A percentile compares a stretch with the other conserved stretches of the same genome.
phyloP scores from a whole-genome alignment of 495 filamentous ascomycete genomes.

The Xylaria grammica region DNA sequence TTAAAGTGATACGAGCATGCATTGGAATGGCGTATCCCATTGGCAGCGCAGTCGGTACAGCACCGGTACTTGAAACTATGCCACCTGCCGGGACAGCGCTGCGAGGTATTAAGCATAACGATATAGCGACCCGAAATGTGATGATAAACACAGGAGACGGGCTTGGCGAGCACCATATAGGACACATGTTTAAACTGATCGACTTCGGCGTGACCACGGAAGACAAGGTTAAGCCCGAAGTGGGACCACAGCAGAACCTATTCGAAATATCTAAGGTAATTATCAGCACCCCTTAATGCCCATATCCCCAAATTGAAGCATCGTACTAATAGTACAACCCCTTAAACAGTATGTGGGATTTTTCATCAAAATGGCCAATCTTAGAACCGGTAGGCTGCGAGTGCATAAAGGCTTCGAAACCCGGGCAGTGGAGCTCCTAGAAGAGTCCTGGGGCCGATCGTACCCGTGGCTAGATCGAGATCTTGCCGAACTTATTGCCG shows the following conservation, averaged over 20 bases:
- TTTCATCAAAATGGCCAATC: conserved; percentile 11
- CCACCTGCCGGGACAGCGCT: neutral
- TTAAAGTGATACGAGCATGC: conserved; percentile 11
- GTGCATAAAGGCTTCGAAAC: neutral
- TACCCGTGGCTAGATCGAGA: conserved; percentile 6
- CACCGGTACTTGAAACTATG: conserved; percentile 1
- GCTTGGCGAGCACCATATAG: neutral
- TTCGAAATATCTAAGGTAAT: neutral
- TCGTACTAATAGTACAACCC: neutral
- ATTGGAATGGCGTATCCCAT: conserved; percentile 17
- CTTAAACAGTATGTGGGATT: neutral
- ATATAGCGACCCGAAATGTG: neutral
- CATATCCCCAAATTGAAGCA: neutral
- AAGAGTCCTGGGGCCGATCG: neutral
- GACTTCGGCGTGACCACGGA: neutral
- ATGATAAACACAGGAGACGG: neutral
- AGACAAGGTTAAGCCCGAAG: neutral
- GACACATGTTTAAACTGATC: conserved; percentile 7
- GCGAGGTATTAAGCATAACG: neutral
- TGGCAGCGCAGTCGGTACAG: neutral
- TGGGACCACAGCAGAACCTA: neutral
- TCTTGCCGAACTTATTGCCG: conserved; percentile 1
- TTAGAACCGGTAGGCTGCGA: neutral
- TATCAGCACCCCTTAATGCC: neutral
- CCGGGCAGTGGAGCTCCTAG: neutral